phyloP scores from a whole-genome alignment of 2,329 filamentous ascomycete genomes.

The Aspergillus niger region DNA sequence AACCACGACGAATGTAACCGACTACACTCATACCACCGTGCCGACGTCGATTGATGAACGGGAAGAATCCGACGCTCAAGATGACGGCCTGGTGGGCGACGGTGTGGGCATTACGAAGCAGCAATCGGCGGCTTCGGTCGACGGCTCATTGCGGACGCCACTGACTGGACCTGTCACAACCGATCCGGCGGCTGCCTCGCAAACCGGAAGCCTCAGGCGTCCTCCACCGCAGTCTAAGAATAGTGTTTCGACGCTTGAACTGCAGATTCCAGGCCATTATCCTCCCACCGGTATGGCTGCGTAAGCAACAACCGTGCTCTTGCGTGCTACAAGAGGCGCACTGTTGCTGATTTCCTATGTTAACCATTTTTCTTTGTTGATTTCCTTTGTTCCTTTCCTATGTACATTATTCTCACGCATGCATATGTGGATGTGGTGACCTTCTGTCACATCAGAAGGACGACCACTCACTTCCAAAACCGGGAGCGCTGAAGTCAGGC shows the following conservation, averaged over 20 bases:
- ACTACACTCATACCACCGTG: constrained; percentile 36
- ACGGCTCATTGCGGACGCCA: not conserved
- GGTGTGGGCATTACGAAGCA: constrained; percentile 13
- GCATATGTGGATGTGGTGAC: not conserved
- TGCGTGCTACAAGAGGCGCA: not conserved
- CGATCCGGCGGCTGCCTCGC: constrained; percentile 1
- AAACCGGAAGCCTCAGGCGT: constrained; percentile 13
- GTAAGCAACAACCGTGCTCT: constrained; percentile 16
- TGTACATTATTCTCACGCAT: constrained; percentile 2
- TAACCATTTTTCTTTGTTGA: not conserved
- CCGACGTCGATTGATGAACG: constrained; percentile 36
- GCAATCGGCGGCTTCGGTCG: not conserved
- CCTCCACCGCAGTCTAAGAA: constrained; percentile 26
- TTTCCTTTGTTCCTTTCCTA: constrained; percentile 3
- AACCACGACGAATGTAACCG: constrained; percentile 37
- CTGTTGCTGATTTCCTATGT: constrained; percentile 1
- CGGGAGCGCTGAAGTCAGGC: not conserved
- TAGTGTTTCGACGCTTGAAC: constrained; percentile 35
- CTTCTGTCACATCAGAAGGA: not conserved
- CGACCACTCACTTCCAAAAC: not conserved
- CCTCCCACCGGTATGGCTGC: constrained; percentile 35
- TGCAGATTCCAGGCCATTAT: constrained; percentile 41
- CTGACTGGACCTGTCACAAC: constrained; percentile 8
- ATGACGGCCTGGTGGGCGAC: constrained; percentile 12
- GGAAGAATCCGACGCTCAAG: constrained; percentile 10